These are phyloP conservation scores for Nicotiana knightiana DNA, from an alignment of 257 asterid species.

Conservation along the genomic window DNA sequence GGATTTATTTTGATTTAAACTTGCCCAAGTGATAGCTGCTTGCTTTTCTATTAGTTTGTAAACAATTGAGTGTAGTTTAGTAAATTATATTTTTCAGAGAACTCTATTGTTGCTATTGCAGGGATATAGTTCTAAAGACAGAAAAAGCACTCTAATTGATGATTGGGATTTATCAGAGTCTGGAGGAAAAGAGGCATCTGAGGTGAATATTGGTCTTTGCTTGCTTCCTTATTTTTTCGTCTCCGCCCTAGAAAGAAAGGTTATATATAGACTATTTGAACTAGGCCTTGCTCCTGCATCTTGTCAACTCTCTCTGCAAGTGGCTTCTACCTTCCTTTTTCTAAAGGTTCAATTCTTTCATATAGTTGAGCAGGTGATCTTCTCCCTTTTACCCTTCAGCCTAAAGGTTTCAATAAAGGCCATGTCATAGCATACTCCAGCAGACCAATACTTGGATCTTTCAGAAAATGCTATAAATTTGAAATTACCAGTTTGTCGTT, in stretches of 20 bases:
- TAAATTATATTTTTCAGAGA: neutral
- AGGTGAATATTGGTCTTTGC: slow-evolving; percentile 37
- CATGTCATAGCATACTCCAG: neutral
- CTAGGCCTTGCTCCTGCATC: neutral
- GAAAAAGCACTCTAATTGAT: slow-evolving; percentile 44
- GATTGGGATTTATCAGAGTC: slow-evolving; percentile 90
- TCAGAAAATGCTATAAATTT: neutral
- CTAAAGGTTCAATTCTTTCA: too few relatives aligned
- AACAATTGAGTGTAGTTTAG: neutral
- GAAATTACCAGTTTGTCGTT: neutral
- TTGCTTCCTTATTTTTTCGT: slow-evolving; percentile 14
- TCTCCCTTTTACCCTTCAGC: neutral
- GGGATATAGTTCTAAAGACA: slow-evolving; percentile 88
- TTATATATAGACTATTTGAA: too few relatives aligned
- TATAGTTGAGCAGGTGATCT: too few relatives aligned
- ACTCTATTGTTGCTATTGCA: slow-evolving; percentile 29
- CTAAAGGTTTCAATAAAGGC: neutral
- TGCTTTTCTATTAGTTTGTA: neutral
- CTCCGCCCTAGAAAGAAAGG: neutral
- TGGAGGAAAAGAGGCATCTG: slow-evolving; percentile 56
- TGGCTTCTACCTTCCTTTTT: neutral
- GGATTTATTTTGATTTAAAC: neutral
- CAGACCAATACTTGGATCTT: neutral
- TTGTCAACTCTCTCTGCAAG: neutral
- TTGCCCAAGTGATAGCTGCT: neutral